Percentiles rank a stretch among this genome's conserved stretches.
These are phyloP conservation scores for Zelonia costaricensis DNA, from an alignment of 208 protist species.

Conservation along the genomic window DNA sequence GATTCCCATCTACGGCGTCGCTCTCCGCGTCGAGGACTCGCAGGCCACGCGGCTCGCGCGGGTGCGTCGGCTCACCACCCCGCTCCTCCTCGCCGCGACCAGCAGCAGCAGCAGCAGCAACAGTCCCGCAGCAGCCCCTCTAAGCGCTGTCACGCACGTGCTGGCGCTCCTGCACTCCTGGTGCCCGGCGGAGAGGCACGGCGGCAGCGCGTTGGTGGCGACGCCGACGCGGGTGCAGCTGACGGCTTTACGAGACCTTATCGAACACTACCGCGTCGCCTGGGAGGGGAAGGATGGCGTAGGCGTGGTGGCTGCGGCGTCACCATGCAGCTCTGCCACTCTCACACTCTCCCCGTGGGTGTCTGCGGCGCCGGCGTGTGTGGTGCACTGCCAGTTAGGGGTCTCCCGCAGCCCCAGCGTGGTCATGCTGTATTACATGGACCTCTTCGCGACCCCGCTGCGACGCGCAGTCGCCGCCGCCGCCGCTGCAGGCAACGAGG, in stretches of 20 bases:
- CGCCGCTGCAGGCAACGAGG: not conserved
- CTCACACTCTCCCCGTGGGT: too few relatives aligned
- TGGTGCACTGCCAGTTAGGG: constrained; percentile 86
- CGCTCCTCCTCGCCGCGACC: constrained; percentile 11
- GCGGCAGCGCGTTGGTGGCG: too few relatives aligned
- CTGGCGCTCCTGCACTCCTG: constrained; percentile 16
- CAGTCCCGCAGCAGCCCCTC: not conserved
- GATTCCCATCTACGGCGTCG: constrained; percentile 26
- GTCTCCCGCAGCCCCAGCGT: constrained; percentile 77
- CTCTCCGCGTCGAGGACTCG: constrained; percentile 22
- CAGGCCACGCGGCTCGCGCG: constrained; percentile 20
- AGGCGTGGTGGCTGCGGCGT: too few relatives aligned
- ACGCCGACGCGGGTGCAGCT: too few relatives aligned
- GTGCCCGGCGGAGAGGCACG: constrained; percentile 10
- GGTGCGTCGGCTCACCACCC: constrained; percentile 21
- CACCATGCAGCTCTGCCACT: too few relatives aligned
- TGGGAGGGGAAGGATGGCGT: too few relatives aligned
- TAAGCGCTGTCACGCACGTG: constrained; percentile 5
- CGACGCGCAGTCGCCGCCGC: not conserved
- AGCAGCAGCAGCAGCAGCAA: not conserved
- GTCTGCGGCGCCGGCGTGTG: constrained; percentile 21
- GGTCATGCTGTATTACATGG: constrained; percentile 53
- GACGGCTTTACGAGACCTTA: too few relatives aligned
- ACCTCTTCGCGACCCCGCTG: constrained; percentile 6
- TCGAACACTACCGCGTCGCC: too few relatives aligned